These are phyloP conservation scores for Suillus occidentalis DNA, from an alignment of 768 basidiomycete species.

Conservation along the genomic window DNA sequence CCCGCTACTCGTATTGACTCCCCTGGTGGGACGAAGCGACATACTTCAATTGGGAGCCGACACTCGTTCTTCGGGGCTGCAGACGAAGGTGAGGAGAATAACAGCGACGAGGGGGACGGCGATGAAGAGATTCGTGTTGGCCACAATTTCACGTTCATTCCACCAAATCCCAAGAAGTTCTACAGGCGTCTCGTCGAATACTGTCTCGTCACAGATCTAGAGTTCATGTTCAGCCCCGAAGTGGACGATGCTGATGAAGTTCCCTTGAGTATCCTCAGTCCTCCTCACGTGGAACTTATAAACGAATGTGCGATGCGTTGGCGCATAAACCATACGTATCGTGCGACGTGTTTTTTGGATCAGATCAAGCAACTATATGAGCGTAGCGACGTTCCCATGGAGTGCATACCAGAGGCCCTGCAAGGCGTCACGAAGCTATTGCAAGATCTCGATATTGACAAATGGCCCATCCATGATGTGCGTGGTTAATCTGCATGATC, in stretches of 20 bases:
- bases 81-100: slow-evolving; percentile 31
- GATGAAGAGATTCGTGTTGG: slow-evolving; percentile 75
- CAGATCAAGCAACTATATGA: slow-evolving; percentile 86
- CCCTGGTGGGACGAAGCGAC: slow-evolving; percentile 40
- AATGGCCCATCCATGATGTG: slow-evolving; percentile 85
- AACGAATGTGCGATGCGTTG: slow-evolving; percentile 88
- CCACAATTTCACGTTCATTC: slow-evolving; percentile 86
- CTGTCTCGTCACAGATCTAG: slow-evolving; percentile 83
- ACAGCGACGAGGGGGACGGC: slow-evolving; percentile 38
- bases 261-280: slow-evolving; percentile 84
- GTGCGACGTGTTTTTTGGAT: slow-evolving; percentile 79
- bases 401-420: slow-evolving; percentile 91
- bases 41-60: slow-evolving; percentile 65
- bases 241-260: slow-evolving; percentile 97
- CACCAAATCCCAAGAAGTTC: slow-evolving; percentile 80
- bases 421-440: slow-evolving; percentile 69
- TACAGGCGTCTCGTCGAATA: slow-evolving; percentile 83
- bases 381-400: slow-evolving; percentile 87
- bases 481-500: slow-evolving; percentile 32
- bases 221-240: slow-evolving; percentile 84
- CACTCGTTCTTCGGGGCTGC: slow-evolving; percentile 50
- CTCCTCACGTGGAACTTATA: slow-evolving; percentile 76
- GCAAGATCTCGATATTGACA: slow-evolving; percentile 65
- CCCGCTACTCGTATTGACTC: slow-evolving; percentile 39
- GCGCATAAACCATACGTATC: slow-evolving; percentile 81